Conservation (phyloP, 208 protist genomes). For the Leishmania braziliensis region DNA sequence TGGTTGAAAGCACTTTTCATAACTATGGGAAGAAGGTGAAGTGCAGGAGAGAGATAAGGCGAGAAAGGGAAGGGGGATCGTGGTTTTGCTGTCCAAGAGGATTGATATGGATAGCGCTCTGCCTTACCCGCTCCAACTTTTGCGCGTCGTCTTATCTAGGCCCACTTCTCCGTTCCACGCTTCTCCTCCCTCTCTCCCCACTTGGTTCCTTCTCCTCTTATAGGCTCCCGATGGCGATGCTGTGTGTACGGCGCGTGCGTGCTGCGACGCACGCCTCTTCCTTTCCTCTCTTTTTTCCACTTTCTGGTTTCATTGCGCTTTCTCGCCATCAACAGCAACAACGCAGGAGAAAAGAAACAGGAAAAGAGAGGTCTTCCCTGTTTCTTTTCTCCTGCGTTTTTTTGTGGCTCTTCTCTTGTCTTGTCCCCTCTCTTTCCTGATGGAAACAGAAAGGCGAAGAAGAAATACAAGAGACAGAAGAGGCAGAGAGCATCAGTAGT, state of each 20-base stretch:
- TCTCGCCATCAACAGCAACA: neutral
- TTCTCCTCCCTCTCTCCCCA: neutral
- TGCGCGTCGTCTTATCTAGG: neutral
- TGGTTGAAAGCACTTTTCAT: neutral
- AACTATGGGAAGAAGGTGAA: neutral
- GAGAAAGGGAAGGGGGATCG: neutral
- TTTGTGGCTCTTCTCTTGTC: neutral
- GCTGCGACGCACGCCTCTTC: neutral
- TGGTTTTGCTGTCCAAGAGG: neutral
- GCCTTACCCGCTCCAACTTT: neutral
- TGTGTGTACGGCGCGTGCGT: neutral
- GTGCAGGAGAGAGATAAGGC: neutral
- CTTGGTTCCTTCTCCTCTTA: neutral
- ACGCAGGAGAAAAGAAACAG: neutral
- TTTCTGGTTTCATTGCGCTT: neutral
- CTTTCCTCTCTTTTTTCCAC: neutral
- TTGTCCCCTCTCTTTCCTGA: neutral
- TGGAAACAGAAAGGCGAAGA: neutral
- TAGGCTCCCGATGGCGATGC: neutral
- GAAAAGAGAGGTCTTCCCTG: neutral
- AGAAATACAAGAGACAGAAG: neutral
- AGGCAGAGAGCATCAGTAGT: neutral
- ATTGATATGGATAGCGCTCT: neutral
- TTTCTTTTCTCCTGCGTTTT: neutral
- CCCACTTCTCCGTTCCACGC: neutral